A percentile compares a stretch with the other conserved stretches of the same genome.
phyloP scores from a whole-genome alignment of 164 flowering plant species.

The Umbilicus rupestris region DNA sequence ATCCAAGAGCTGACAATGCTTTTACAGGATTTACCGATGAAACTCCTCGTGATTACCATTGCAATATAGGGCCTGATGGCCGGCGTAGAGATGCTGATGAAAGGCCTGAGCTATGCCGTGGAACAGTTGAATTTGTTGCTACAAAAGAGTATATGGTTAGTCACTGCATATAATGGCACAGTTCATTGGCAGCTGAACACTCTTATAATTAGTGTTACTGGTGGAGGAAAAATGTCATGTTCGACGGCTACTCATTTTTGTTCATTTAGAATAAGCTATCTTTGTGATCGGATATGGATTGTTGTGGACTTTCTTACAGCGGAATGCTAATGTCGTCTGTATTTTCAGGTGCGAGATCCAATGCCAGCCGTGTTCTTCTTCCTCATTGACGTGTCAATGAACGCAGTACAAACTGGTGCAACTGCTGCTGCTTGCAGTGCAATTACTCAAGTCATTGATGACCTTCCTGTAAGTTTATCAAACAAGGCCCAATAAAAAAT shows the following conservation, averaged over 20 bases:
- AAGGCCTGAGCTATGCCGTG: slow-evolving; percentile 93
- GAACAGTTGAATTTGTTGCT: slow-evolving; percentile 99
- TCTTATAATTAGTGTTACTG: neutral
- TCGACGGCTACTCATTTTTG: neutral
- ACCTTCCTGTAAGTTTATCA: slow-evolving; percentile 78
- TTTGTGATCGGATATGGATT: neutral
- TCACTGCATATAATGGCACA: neutral
- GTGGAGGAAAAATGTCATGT: neutral
- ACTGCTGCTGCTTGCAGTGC: slow-evolving; percentile 99
- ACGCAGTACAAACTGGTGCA: slow-evolving; percentile 95
- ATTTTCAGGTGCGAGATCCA: slow-evolving; percentile 87
- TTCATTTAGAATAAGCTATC: neutral
- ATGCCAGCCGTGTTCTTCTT: slow-evolving; percentile 98
- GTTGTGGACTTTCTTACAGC: neutral
- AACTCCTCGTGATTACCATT: slow-evolving; percentile 94
- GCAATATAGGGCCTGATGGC: slow-evolving; percentile 98
- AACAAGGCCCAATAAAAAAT: neutral
- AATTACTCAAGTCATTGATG: slow-evolving; percentile 78
- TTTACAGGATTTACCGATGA: slow-evolving; percentile 85
- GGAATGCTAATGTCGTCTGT: slow-evolving; percentile 2
- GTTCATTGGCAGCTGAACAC: neutral
- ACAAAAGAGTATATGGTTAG: slow-evolving; percentile 89
- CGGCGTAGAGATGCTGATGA: slow-evolving; percentile 99
- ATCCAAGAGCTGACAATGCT: slow-evolving; percentile 5
- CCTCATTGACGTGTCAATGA: slow-evolving; percentile 94